Percentiles rank a stretch among this genome's conserved stretches.
These are phyloP conservation scores for Amaranthus cruentus DNA, from an alignment of 148 eudicot species.

Conservation along the genomic window DNA sequence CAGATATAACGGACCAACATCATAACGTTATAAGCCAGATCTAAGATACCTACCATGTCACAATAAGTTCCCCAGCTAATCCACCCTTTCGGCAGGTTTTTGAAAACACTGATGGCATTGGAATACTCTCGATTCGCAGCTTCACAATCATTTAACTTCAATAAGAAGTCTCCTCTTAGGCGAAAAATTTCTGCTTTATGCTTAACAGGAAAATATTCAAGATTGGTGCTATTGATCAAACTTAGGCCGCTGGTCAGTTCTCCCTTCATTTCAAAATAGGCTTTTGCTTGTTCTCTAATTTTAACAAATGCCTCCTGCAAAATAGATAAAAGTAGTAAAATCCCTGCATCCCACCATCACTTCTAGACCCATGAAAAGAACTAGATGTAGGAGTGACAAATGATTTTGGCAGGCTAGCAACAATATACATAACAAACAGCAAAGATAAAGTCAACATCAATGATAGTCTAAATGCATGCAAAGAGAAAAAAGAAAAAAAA, in stretches of 20 bases:
- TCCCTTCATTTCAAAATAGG: conserved; percentile 92
- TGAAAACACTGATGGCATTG: conserved; percentile 77
- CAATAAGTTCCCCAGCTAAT: conserved; percentile 99
- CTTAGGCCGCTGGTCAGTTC: conserved; percentile 87
- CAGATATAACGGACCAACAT: too few relatives aligned
- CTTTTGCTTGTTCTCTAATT: conserved; percentile 96
- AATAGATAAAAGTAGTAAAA: conserved; percentile 21
- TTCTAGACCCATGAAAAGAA: neutral
- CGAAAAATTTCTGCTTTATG: conserved; percentile 94
- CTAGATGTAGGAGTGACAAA: neutral
- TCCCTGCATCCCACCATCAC: conserved; percentile 1
- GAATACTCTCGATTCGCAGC: conserved; percentile 94
- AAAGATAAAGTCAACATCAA: neutral
- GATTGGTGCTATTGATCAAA: conserved; percentile 84
- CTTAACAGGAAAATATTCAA: conserved; percentile 89
- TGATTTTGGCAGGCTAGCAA: too few relatives aligned
- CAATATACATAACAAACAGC: too few relatives aligned
- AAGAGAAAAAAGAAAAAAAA: neutral
- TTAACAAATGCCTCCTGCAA: conserved; percentile 93
- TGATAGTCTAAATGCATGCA: neutral
- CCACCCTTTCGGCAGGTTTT: conserved; percentile 96
- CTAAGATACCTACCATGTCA: conserved; percentile 58
- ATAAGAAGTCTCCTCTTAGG: conserved; percentile 75
- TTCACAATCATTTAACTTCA: conserved; percentile 89
- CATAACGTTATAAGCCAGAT: neutral